Conservation (phyloP, 108 stramenopile species). For the Cyclotella kingstonii region DNA sequence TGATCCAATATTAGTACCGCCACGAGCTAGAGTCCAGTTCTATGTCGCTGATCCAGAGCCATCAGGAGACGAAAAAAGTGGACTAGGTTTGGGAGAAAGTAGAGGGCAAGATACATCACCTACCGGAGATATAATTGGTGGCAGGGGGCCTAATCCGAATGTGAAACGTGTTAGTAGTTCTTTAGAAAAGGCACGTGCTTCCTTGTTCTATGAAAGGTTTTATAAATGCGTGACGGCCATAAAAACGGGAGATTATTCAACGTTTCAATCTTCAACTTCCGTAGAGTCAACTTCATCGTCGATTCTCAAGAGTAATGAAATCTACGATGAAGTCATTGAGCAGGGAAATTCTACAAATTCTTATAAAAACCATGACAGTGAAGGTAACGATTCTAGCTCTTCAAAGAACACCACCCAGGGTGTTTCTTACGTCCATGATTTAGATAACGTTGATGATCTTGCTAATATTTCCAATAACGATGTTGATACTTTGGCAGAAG, state of each 20-base stretch:
- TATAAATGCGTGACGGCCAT: constrained; percentile 67
- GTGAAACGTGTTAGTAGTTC: constrained; percentile 24
- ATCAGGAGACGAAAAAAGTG: constrained; percentile 4
- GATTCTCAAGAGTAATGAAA: neutral
- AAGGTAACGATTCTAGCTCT: neutral
- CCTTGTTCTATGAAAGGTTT: constrained; percentile 66
- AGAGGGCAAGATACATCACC: neutral
- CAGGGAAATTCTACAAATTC: no score
- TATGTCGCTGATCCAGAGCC: constrained; percentile 46
- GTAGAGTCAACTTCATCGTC: constrained; percentile 4
- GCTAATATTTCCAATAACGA: no score
- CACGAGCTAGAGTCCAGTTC: constrained; percentile 52
- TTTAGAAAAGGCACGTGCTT: constrained; percentile 41
- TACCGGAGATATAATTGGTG: neutral
- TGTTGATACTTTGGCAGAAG: no score
- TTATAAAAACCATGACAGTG: no score
- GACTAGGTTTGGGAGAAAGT: constrained; percentile 11
- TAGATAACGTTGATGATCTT: no score
- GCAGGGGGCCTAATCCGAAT: constrained; percentile 29
- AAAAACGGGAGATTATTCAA: constrained; percentile 59
- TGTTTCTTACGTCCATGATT: no score
- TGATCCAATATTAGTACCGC: constrained; percentile 69
- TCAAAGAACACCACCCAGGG: no score
- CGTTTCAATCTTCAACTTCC: constrained; percentile 13
- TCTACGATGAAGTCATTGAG: neutral